phyloP scores from a whole-genome alignment of 495 filamentous ascomycete species.

The Penicillium atrosanguineum region DNA sequence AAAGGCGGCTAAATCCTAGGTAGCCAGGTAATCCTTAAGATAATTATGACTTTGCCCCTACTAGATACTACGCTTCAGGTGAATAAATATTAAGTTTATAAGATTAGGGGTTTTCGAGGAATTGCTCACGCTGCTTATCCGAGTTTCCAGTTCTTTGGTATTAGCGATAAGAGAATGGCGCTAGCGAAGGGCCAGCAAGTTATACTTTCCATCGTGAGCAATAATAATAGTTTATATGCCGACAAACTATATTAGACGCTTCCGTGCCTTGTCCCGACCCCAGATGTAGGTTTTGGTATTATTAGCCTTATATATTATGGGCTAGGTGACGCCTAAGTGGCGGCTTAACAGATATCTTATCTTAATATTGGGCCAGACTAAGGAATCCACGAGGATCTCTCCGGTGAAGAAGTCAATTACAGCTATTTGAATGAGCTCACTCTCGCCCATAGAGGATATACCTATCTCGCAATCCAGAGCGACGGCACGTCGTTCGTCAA shows the following conservation, averaged over 20 bases:
- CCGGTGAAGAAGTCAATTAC: slow-evolving; percentile 45
- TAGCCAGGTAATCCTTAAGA: slow-evolving; percentile 30
- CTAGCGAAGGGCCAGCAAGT: slow-evolving; percentile 30
- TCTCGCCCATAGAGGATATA: slow-evolving; percentile 17
- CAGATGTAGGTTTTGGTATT: slow-evolving; percentile 12
- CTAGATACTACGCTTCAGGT: slow-evolving; percentile 33
- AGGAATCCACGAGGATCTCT: slow-evolving; percentile 36
- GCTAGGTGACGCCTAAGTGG: slow-evolving; percentile 18
- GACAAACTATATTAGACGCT: slow-evolving; percentile 32
- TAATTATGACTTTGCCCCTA: slow-evolving; percentile 28
- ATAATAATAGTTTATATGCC: slow-evolving; percentile 36
- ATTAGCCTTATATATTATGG: slow-evolving; percentile 22
- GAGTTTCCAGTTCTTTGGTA: slow-evolving; percentile 17
- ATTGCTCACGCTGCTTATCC: background rate
- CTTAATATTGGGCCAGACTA: slow-evolving; percentile 36
- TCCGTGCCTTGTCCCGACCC: slow-evolving; percentile 31
- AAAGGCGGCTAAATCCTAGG: no score
- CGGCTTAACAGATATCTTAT: no score
- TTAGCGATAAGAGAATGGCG: slow-evolving; percentile 30
- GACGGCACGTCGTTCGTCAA: slow-evolving; percentile 24
- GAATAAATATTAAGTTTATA: slow-evolving; percentile 12
- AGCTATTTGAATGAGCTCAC: slow-evolving; percentile 42
- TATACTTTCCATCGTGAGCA: slow-evolving; percentile 23
- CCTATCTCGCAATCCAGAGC: slow-evolving; percentile 55
- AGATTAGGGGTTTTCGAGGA: no score